Evolutionary conservation across 2,329 filamentous ascomycete genomes (phyloP).

Genomic region (Zopfia rhizophila): DNA sequence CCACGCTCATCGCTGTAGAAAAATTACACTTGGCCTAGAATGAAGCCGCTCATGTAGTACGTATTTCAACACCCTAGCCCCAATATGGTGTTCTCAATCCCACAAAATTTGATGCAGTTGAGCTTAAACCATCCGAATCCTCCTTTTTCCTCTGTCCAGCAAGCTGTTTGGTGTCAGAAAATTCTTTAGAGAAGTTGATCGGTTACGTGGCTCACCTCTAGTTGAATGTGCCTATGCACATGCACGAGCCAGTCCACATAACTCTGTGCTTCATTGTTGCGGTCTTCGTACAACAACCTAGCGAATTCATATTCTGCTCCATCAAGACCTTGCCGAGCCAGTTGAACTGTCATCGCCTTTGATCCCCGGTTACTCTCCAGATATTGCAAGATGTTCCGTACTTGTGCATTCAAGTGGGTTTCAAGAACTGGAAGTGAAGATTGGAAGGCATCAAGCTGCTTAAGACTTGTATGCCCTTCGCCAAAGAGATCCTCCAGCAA

Average conservation of each 20-base stretch:
- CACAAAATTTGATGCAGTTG: conserved; percentile 43
- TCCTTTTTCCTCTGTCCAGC: conserved; percentile 78
- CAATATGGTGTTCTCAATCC: conserved; percentile 54
- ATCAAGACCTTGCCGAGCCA: conserved; percentile 91
- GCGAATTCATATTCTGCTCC: conserved; percentile 98
- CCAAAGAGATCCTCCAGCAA: conserved; percentile 92
- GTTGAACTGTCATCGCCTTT: conserved; percentile 88
- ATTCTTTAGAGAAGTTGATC: neutral
- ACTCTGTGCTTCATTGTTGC: conserved; percentile 96
- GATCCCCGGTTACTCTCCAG: conserved; percentile 81
- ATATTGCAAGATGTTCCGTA: conserved; percentile 92
- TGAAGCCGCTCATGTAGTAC: no score
- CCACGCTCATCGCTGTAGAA: no score
- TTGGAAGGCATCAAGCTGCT: conserved; percentile 81
- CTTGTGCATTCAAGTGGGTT: conserved; percentile 93
- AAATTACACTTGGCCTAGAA: no score
- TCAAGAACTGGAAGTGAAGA: conserved; percentile 84
- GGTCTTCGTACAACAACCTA: conserved; percentile 86
- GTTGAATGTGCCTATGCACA: conserved; percentile 89
- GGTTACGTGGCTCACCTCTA: conserved; percentile 67
- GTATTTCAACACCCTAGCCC: no score
- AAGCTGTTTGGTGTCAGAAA: conserved; percentile 51
- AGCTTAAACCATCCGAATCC: conserved; percentile 56
- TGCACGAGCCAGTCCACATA: conserved; percentile 99
- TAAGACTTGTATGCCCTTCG: conserved; percentile 74